Conservation (phyloP, 768 basidiomycete species). For the Suillus brevipes region DNA sequence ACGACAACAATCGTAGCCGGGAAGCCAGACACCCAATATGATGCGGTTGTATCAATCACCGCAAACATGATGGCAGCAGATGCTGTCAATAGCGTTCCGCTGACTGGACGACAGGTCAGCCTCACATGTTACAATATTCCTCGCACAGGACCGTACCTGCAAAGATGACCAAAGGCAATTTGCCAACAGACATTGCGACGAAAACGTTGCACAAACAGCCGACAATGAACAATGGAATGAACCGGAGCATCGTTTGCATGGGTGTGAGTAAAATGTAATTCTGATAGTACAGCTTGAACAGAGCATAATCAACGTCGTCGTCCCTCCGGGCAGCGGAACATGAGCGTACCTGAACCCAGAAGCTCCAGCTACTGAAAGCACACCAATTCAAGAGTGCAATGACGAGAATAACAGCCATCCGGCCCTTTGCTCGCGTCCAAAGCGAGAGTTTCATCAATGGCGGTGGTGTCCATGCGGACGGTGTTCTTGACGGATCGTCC, state of each 20-base stretch:
- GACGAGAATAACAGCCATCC: conserved; percentile 57
- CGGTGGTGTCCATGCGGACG: conserved; percentile 44
- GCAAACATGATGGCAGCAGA: conserved; percentile 67
- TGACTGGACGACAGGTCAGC: conserved; percentile 27
- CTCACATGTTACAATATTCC: conserved; percentile 3
- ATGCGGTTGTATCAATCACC: conserved; percentile 51
- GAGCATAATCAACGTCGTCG: not conserved
- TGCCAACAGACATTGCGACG: conserved; percentile 61
- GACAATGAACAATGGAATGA: conserved; percentile 69
- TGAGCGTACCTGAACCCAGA: conserved; percentile 45
- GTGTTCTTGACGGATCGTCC: conserved; percentile 15
- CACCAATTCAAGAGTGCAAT: conserved; percentile 62
- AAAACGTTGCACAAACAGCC: conserved; percentile 65
- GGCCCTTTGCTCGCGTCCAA: conserved; percentile 61
- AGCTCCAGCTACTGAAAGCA: conserved; percentile 52
- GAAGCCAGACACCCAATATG: conserved; percentile 79
- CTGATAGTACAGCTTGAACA: conserved; percentile 66
- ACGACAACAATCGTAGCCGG: conserved; percentile 64
- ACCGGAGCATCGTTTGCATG: conserved; percentile 61
- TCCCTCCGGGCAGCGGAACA: too few relatives aligned
- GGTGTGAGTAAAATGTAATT: conserved; percentile 57
- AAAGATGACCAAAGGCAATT: conserved; percentile 55
- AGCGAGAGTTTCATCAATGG: conserved; percentile 66
- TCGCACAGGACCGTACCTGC: conserved; percentile 41
- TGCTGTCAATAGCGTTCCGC: conserved; percentile 61